These are phyloP conservation scores for Zygotorulaspora chibaensis DNA, from an alignment of 805 yeast genomes.

Conservation along the genomic window DNA sequence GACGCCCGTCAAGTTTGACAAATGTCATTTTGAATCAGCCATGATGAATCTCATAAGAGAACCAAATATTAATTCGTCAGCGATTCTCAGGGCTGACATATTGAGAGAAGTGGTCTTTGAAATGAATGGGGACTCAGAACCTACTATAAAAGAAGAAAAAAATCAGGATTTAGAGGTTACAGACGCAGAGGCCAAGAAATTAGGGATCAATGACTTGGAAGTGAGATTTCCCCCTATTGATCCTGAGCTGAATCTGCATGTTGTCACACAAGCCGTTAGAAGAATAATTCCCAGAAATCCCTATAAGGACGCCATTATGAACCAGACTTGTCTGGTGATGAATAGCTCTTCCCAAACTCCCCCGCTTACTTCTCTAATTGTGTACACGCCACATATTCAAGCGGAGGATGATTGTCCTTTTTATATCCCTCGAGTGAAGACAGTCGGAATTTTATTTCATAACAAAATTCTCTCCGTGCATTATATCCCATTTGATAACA, in stretches of 20 bases:
- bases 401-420: conserved; percentile 65
- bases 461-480: conserved; percentile 57
- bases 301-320: conserved; percentile 71
- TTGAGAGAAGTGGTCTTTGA: conserved; percentile 48
- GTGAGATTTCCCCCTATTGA: conserved; percentile 33
- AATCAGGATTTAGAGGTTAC: conserved; percentile 13
- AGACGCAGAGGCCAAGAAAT: conserved; percentile 25
- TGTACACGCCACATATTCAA: conserved; percentile 74
- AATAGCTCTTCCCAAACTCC: conserved; percentile 23
- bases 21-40: conserved; percentile 62
- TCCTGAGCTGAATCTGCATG: conserved; percentile 22
- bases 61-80: conserved; percentile 90
- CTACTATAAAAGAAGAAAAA: conserved; percentile 6
- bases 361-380: conserved; percentile 47
- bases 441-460: conserved; percentile 64
- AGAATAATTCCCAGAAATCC: conserved; percentile 91
- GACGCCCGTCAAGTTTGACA: conserved; percentile 22
- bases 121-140: conserved; percentile 16
- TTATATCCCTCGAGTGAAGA: conserved; percentile 81
- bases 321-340: conserved; percentile 72
- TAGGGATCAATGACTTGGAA: conserved; percentile 41
- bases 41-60: conserved; percentile 74
- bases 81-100: conserved; percentile 83
- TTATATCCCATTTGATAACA: conserved; percentile 56
- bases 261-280: conserved; percentile 60